Evolutionary conservation across 306 rosid genomes (phyloP).

Genomic region (Ormosia semicastrata): DNA sequence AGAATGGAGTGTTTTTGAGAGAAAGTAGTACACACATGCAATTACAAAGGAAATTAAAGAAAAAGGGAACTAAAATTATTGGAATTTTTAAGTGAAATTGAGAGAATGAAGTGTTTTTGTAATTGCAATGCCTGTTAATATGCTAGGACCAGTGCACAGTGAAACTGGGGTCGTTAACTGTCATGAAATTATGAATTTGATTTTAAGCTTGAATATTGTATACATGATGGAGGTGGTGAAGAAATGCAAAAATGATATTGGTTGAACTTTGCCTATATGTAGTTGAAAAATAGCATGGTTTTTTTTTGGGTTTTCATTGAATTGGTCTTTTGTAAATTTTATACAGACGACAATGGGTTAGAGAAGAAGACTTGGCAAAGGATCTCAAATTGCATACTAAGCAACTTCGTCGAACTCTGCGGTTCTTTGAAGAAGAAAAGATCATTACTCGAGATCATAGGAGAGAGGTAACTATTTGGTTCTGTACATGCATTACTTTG

Average conservation of each 20-base stretch:
- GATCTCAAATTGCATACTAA: constrained; percentile 50
- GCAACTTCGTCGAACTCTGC: not conserved
- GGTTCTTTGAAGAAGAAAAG: constrained; percentile 83
- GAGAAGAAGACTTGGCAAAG: constrained; percentile 97
- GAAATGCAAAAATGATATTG: not conserved
- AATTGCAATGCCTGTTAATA: not conserved
- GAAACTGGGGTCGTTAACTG: not conserved
- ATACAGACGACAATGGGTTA: constrained; percentile 89
- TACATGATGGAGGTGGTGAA: not conserved
- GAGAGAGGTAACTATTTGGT: constrained; percentile 62
- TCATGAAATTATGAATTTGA: not conserved
- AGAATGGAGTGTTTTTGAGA: not conserved
- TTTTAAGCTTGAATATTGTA: not conserved
- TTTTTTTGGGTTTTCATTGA: constrained; percentile 5
- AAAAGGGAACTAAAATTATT: not conserved
- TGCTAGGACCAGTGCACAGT: not conserved
- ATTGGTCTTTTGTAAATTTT: not conserved
- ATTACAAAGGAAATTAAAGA: not conserved
- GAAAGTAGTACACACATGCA: not conserved
- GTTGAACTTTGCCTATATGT: not conserved
- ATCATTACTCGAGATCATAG: constrained; percentile 86
- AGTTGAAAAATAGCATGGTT: not conserved
- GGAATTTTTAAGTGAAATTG: constrained; percentile 14
- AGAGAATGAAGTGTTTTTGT: not conserved
- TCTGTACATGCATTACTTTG: constrained; percentile 16